Evolutionary conservation across 2,329 filamentous ascomycete species (phyloP), one percentile per base, ranked within the genome.

Genomic region (Fusarium albosuccineum): DNA sequence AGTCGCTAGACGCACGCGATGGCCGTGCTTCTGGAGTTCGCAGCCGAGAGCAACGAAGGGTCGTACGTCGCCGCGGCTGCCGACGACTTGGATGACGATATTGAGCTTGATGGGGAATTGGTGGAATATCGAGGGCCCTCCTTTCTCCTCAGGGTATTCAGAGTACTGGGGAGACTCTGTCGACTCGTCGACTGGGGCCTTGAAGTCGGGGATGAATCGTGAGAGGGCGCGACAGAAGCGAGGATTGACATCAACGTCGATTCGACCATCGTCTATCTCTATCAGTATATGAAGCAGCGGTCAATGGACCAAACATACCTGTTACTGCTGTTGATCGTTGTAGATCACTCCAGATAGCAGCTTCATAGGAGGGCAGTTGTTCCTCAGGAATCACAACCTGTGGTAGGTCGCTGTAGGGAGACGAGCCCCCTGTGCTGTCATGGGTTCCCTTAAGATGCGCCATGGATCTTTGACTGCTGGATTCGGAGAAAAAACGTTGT

Each of bases 51-150:
- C 89, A 14, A 95, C 77, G 64, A 94, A 95, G 0, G 92, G 92
- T 71, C 94, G 92, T 4, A 92, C 89, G 70, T 95, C 92, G n/a
- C 92, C 92, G 42, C 92, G 83, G 9, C 87, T 91, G 1, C 92
- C 92, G 65, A 94, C 92, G 5, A 94, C 90, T 84, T 93, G 92
- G 62, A 94, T 89, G 16, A 93, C 91, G 52, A 94, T 90, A 76
- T 93, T 94, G 13, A 64, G 59, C 36, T 53, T 65, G 49, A 64
- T 44, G 39, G 53, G 64, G 41, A 64, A 61, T 11, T 52, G 39
- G 39, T 33, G 27, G 13, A 49, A 33, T 27, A 17, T 27, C 6
- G 61, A 55, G 3, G 53, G 42, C 11, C 54, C 52, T 40, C 37
- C 48, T 11, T 27, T 36, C 10, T 57, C 16, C n/a, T 51, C 46